A percentile compares a stretch with the other conserved stretches of the same genome.
Conservation (phyloP, 495 filamentous ascomycete genomes). For the Aspergillus saccharolyticus region DNA sequence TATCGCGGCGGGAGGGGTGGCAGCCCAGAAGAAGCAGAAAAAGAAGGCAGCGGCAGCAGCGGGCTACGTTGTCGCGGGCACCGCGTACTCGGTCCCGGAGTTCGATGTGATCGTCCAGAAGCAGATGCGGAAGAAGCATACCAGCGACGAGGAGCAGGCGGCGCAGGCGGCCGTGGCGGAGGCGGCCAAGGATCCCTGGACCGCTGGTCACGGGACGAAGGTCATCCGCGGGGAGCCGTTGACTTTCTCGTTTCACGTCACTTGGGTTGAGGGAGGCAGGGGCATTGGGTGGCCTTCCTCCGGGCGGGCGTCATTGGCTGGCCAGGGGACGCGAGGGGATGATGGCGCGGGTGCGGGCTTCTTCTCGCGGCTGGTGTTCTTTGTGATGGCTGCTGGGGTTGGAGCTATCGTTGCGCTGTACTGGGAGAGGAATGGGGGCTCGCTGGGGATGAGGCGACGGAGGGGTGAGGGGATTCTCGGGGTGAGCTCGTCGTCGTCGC, state of each 20-base stretch:
- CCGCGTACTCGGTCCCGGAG: slow-evolving; percentile 78
- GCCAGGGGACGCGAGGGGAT: neutral
- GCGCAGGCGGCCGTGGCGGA: slow-evolving; percentile 32
- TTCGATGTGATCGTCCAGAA: slow-evolving; percentile 36
- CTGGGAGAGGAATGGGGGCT: slow-evolving; percentile 39
- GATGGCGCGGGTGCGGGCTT: slow-evolving; percentile 7
- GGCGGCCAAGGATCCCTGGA: slow-evolving; percentile 43
- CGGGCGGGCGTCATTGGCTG: no score
- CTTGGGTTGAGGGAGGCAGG: slow-evolving; percentile 75
- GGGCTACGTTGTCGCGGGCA: slow-evolving; percentile 72
- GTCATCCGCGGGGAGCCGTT: slow-evolving; percentile 85
- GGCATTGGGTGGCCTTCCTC: slow-evolving; percentile 36
- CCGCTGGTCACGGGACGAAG: slow-evolving; percentile 46
- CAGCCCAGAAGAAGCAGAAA: slow-evolving; percentile 22
- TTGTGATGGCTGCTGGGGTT: slow-evolving; percentile 39
- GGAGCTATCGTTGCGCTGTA: slow-evolving; percentile 44
- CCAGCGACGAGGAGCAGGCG: slow-evolving; percentile 31
- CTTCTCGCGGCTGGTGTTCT: slow-evolving; percentile 38
- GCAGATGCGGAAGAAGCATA: neutral
- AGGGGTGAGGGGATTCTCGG: slow-evolving; percentile 41
- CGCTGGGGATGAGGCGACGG: slow-evolving; percentile 33
- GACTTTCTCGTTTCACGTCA: slow-evolving; percentile 71
- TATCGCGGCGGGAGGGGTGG: slow-evolving; percentile 33
- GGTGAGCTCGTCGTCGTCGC: slow-evolving; percentile 20
- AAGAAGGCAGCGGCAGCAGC: slow-evolving; percentile 29